Evolutionary conservation across 2,329 filamentous ascomycete genomes (phyloP).

Genomic region (Fusarium guadeloupense): DNA sequence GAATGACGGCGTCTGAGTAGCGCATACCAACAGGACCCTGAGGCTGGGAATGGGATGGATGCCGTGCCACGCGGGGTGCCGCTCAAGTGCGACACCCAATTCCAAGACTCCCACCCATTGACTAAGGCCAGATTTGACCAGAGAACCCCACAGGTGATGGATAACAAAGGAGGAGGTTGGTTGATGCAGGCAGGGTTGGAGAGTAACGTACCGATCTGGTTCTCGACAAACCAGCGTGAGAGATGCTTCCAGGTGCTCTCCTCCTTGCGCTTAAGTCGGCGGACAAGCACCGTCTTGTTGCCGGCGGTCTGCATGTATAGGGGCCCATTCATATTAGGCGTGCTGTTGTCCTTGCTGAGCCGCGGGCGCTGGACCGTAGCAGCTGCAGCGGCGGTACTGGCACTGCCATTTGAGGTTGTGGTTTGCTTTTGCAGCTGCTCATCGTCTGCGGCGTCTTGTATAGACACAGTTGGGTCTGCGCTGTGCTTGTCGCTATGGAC

Average conservation of each 20-base stretch:
- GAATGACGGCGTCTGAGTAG: constrained; percentile 25
- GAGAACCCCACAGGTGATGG: too few relatives aligned
- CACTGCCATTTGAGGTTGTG: constrained; percentile 13
- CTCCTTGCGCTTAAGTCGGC: constrained; percentile 68
- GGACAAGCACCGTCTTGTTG: constrained; percentile 63
- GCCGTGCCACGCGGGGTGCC: constrained; percentile 40
- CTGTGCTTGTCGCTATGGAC: constrained; percentile 20
- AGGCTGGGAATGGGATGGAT: constrained; percentile 21
- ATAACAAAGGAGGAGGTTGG: constrained; percentile 12
- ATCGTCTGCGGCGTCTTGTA: constrained; percentile 13
- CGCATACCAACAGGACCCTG: constrained; percentile 24
- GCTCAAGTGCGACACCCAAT: constrained; percentile 26
- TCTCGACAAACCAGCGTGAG: constrained; percentile 76
- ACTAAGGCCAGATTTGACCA: constrained; percentile 18
- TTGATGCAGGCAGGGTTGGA: neutral
- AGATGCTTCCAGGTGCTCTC: constrained; percentile 69
- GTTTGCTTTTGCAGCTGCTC: constrained; percentile 5
- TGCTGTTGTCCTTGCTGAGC: constrained; percentile 48
- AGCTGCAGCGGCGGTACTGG: constrained; percentile 27
- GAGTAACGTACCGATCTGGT: constrained; percentile 76
- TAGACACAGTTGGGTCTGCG: constrained; percentile 19
- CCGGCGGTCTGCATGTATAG: constrained; percentile 64
- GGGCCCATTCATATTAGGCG: constrained; percentile 62
- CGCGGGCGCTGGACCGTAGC: constrained; percentile 40
- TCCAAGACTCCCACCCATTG: constrained; percentile 13